These are phyloP conservation scores for Cardamine chenopodiifolia DNA, from an alignment of 345 rosid genomes.

Conservation along the genomic window DNA sequence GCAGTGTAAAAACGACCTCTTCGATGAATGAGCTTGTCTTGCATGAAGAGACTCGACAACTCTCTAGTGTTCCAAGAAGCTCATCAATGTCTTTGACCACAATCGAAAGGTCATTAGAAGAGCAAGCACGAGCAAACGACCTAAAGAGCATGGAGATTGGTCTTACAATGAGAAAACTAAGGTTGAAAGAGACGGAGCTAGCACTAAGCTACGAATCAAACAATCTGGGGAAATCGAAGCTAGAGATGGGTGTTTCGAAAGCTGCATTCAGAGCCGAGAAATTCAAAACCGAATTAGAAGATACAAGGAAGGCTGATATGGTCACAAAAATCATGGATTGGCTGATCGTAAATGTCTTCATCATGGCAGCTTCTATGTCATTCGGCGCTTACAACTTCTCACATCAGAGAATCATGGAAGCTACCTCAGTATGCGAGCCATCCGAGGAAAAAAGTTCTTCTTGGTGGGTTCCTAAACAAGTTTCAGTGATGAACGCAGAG, in stretches of 20 bases:
- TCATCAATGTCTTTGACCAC: constrained; percentile 41
- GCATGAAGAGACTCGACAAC: constrained; percentile 45
- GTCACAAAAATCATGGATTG: constrained; percentile 67
- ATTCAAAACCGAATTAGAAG: constrained; percentile 76
- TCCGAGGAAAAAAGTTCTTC: constrained; percentile 54
- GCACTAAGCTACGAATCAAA: constrained; percentile 60
- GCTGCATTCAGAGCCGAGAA: constrained; percentile 73
- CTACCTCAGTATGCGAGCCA: constrained; percentile 63
- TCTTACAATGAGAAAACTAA: constrained; percentile 55
- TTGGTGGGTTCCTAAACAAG: constrained; percentile 74
- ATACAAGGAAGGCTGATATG: constrained; percentile 64
- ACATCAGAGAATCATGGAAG: constrained; percentile 65
- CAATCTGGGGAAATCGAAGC: constrained; percentile 60
- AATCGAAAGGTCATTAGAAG: constrained; percentile 56
- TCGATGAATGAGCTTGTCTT: constrained; percentile 49
- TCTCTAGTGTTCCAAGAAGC: constrained; percentile 45
- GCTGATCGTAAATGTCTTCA: constrained; percentile 73
- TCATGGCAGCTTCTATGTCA: constrained; percentile 57
- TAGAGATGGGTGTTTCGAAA: constrained; percentile 66
- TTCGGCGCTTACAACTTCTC: constrained; percentile 71
- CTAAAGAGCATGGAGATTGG: constrained; percentile 63
- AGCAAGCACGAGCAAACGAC: constrained; percentile 77
- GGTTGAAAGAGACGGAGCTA: constrained; percentile 56
- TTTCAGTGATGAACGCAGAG: constrained; percentile 59
- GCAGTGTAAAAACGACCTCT: constrained; percentile 28